Evolutionary conservation across 306 rosid species (phyloP).

Genomic region (Citrullus mucosospermus): DNA sequence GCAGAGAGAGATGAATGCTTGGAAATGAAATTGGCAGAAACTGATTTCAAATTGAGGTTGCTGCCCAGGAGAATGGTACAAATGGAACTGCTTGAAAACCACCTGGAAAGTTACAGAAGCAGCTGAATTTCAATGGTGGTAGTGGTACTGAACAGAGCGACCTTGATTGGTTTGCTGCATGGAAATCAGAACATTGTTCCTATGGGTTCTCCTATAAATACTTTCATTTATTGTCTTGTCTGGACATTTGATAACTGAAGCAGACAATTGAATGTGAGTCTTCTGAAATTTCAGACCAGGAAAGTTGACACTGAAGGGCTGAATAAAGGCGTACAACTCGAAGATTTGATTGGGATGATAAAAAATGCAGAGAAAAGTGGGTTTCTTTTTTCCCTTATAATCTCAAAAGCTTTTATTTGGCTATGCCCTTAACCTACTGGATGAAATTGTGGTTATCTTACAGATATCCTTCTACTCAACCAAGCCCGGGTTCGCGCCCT

Average conservation of each 20-base stretch:
- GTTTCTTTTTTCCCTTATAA: conserved; percentile 3
- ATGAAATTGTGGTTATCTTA: conserved; percentile 7
- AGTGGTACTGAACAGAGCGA: conserved; percentile 23
- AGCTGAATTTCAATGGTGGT: conserved; percentile 20
- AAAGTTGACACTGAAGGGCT: conserved; percentile 25
- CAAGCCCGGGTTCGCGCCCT: conserved; percentile 63
- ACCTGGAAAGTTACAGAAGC: conserved; percentile 39
- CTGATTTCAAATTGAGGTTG: conserved; percentile 50
- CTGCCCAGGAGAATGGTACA: conserved; percentile 50
- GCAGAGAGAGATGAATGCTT: conserved; percentile 58
- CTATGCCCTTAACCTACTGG: neutral
- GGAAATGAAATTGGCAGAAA: conserved; percentile 60
- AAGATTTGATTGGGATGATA: conserved; percentile 65
- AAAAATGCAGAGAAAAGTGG: conserved; percentile 80
- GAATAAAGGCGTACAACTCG: conserved; percentile 35
- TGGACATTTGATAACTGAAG: neutral
- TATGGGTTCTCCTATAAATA: conserved; percentile 24
- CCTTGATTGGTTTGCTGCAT: conserved; percentile 15
- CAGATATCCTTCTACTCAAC: conserved; percentile 77
- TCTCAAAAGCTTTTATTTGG: conserved; percentile 3
- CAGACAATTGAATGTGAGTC: conserved; percentile 3
- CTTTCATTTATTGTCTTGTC: conserved; percentile 31
- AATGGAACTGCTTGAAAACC: conserved; percentile 52
- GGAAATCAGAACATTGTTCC: conserved; percentile 15
- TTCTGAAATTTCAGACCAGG: conserved; percentile 24